Evolutionary conservation across 495 filamentous ascomycete species (phyloP), one percentile per base, ranked within the genome.

Genomic region (Aspergillus diversus): DNA sequence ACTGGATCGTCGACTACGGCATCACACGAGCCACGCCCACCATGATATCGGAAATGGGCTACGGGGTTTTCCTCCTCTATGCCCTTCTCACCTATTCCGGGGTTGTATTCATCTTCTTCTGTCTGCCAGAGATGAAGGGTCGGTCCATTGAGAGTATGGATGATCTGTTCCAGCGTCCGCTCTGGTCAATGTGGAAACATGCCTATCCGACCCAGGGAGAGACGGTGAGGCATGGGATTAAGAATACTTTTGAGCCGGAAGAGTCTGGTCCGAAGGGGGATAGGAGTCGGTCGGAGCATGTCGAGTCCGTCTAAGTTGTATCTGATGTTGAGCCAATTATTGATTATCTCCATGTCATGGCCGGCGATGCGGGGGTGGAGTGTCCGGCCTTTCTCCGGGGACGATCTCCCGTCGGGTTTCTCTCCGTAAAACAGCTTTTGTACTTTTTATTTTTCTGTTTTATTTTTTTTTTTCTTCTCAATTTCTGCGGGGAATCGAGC

Each of bases 131-230:
- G 61, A 59, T 71, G 73, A 74, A 76, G 46, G 70, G 70, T 8
- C 60, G 71, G 33, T 71, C 70, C 4, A 74, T 74, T 43, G 73
- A 74, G 57, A 71, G 70, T 64, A 76, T 76, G 71, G 73, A 76
- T 48, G 68, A 74, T 51, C 55, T 76, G 11, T 74, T 76, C 58
- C 66, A 73, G 49, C 63, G 71, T 35, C 70, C 70, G 7, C 57
- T 74, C 31, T 76, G 72, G 72, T 65, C 64, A 0, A 71, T 73
- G 71, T 73, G 71, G 71, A 61, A 60, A 49, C 68, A 73, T 58
- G 71, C 71, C 5, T 73, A 73, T 56, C 71, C 66, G 5, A 71
- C 71, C 0, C 64, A 69, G 51, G 68, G 68, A 32, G 66, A 69
- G 33, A 71, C 66, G 37, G 59, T 65, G 11, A 52, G 69, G 7